Percentiles rank a stretch among this genome's conserved stretches.
Evolutionary conservation across 495 filamentous ascomycete species (phyloP).

Genomic region (Xanthoparmelia taractica): DNA sequence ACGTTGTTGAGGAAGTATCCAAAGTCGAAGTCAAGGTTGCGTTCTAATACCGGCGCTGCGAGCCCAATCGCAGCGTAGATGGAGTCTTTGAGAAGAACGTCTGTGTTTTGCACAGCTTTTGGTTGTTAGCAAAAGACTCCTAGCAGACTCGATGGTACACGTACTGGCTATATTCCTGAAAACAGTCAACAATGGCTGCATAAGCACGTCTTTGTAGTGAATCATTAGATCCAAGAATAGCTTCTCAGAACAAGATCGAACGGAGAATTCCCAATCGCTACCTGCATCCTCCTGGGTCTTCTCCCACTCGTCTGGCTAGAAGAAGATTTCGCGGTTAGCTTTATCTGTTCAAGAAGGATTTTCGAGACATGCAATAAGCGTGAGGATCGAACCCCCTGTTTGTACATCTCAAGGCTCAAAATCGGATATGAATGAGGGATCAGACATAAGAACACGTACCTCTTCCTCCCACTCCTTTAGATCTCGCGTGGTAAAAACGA

Average conservation of each 20-base stretch:
- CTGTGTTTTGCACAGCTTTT: constrained; percentile 48
- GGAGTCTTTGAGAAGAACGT: constrained; percentile 81
- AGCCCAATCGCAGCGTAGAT: constrained; percentile 89
- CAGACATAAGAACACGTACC: not conserved
- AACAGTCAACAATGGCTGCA: constrained; percentile 67
- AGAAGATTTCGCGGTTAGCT: not conserved
- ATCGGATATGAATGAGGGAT: not conserved
- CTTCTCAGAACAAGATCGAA: constrained; percentile 86
- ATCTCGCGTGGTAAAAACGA: constrained; percentile 77
- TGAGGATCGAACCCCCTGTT: not conserved
- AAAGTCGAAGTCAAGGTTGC: constrained; percentile 62
- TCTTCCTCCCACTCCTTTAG: constrained; percentile 87
- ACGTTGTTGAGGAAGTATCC: constrained; percentile 66
- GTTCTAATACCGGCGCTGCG: constrained; percentile 63
- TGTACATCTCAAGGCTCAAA: not conserved
- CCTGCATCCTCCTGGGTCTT: constrained; percentile 69
- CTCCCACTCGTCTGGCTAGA: constrained; percentile 77
- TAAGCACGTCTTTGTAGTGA: constrained; percentile 71
- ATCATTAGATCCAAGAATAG: constrained; percentile 86
- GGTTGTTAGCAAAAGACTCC: not conserved
- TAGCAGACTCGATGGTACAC: constrained; percentile 13
- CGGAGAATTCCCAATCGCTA: constrained; percentile 77
- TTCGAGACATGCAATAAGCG: not conserved
- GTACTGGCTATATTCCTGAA: constrained; percentile 66
- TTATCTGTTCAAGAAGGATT: not conserved